Percentiles rank a stretch among this genome's conserved stretches.
These are phyloP conservation scores for Diaporthe sp. DNA, from an alignment of 2,329 filamentous ascomycete genomes.

Conservation along the genomic window DNA sequence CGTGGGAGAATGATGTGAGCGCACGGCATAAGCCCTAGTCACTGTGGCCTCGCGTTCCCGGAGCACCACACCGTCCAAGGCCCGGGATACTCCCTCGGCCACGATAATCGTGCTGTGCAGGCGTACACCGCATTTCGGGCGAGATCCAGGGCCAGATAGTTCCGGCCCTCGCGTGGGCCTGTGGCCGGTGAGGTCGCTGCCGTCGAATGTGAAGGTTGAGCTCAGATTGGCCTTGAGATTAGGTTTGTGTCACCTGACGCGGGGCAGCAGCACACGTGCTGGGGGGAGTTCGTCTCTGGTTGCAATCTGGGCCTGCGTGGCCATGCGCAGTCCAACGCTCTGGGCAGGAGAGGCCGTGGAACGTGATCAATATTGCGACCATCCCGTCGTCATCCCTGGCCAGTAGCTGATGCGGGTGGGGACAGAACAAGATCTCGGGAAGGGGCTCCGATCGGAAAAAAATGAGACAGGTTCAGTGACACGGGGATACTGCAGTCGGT, in stretches of 20 bases:
- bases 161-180: conserved; percentile 10
- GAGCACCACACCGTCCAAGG: background rate
- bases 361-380: conserved; percentile 30
- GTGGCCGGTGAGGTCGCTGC: conserved; percentile 1
- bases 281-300: conserved; percentile 12
- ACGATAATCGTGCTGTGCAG: conserved; percentile 26
- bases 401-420: conserved; percentile 16
- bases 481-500: conserved; percentile 36
- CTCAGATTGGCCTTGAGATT: conserved; percentile 19
- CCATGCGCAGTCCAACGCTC: conserved; percentile 22
- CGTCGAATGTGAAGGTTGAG: background rate
- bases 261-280: conserved; percentile 21
- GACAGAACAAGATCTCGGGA: conserved; percentile 38
- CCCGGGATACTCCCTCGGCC: conserved; percentile 17
- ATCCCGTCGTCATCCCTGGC: background rate
- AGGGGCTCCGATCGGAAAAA: conserved; percentile 36
- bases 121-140: conserved; percentile 34
- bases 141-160: conserved; percentile 23
- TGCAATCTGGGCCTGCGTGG: conserved; percentile 17
- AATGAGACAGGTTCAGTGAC: conserved; percentile 36
- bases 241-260: conserved; percentile 29
- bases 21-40: conserved; percentile 31
- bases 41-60: conserved; percentile 8
- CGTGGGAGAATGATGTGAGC: conserved; percentile 17
- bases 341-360: conserved; percentile 23